Percentiles rank a stretch among this genome's conserved stretches.
Conservation (phyloP, 805 yeast genomes). For the Kodamaea sagamina region DNA sequence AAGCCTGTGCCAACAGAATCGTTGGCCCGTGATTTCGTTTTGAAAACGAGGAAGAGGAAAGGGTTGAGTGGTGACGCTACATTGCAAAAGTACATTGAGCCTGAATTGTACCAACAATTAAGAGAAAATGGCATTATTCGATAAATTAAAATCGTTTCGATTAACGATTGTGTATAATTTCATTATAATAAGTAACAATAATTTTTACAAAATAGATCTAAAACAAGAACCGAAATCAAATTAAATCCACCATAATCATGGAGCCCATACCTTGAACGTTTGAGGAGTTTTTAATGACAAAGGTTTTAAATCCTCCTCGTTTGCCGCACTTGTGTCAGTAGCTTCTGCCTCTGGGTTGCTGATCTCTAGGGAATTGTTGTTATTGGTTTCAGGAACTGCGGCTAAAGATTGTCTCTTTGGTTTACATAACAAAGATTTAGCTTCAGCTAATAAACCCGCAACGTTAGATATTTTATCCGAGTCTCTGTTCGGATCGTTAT, state of each 20-base stretch:
- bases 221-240: slow-evolving; percentile 1
- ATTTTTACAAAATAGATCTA: slow-evolving; percentile 6
- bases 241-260: slow-evolving; percentile 21
- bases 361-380: slow-evolving; percentile 12
- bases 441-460: slow-evolving; percentile 29
- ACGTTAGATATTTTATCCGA: slow-evolving; percentile 12
- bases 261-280: slow-evolving; percentile 48
- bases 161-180: slow-evolving; percentile 3
- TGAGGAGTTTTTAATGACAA: slow-evolving; percentile 44
- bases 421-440: slow-evolving; percentile 34
- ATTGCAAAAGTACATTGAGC: slow-evolving; percentile 66
- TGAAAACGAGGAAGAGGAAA: slow-evolving; percentile 86
- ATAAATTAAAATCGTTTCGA: slow-evolving; percentile 7
- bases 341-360: slow-evolving; percentile 13
- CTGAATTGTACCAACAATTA: slow-evolving; percentile 55
- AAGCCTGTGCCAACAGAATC: slow-evolving; percentile 71
- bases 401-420: slow-evolving; percentile 31
- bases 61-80: slow-evolving; percentile 71
- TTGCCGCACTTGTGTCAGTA: slow-evolving; percentile 12
- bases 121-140: slow-evolving; percentile 45
- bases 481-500: slow-evolving; percentile 10
- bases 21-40: slow-evolving; percentile 82
- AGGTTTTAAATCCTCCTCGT: slow-evolving; percentile 30
- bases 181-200: slow-evolving; percentile 4
- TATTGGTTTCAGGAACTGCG: slow-evolving; percentile 16